A percentile compares a stretch with the other conserved stretches of the same genome.
Conservation (phyloP, 2,329 filamentous ascomycete genomes). For the Verticillium longisporum region DNA sequence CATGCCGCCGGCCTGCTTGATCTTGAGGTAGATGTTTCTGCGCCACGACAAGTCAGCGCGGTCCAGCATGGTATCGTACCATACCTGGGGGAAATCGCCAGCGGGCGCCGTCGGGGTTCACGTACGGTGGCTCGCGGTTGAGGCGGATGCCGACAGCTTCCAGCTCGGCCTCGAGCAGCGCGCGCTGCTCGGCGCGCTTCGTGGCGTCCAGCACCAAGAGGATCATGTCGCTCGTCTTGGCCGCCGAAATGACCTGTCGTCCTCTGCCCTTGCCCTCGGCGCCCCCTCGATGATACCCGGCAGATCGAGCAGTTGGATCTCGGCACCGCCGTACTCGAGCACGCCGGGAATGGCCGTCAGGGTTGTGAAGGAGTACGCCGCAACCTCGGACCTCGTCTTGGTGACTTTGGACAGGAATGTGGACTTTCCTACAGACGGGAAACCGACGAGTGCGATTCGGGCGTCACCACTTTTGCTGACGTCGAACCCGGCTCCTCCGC, state of each 20-base stretch:
- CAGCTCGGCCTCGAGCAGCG: conserved; percentile 82
- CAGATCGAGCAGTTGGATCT: conserved; percentile 95
- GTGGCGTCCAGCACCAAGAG: conserved; percentile 97
- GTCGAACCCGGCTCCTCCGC: conserved; percentile 79
- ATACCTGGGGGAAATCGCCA: background rate
- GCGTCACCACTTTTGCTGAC: conserved; percentile 96
- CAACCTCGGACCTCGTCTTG: conserved; percentile 93
- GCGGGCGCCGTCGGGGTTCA: background rate
- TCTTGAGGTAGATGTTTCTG: conserved; percentile 95
- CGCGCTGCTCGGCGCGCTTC: conserved; percentile 88
- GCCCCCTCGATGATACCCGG: conserved; percentile 98
- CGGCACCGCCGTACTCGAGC: conserved; percentile 92
- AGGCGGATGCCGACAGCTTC: conserved; percentile 92
- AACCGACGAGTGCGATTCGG: conserved; percentile 94
- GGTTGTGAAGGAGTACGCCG: conserved; percentile 95
- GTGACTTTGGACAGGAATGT: conserved; percentile 99
- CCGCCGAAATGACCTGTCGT: conserved; percentile 92
- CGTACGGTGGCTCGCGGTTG: conserved; percentile 84
- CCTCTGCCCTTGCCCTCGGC: conserved; percentile 93
- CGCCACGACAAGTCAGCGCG: background rate
- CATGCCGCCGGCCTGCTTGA: conserved; percentile 94
- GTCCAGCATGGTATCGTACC: too few relatives aligned
- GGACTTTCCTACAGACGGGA: conserved; percentile 97
- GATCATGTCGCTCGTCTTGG: conserved; percentile 96
- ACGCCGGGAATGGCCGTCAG: conserved; percentile 96